Evolutionary conservation across 768 basidiomycete species (phyloP), one percentile per base, ranked within the genome.

Genomic region (Hypholoma sublateritium): DNA sequence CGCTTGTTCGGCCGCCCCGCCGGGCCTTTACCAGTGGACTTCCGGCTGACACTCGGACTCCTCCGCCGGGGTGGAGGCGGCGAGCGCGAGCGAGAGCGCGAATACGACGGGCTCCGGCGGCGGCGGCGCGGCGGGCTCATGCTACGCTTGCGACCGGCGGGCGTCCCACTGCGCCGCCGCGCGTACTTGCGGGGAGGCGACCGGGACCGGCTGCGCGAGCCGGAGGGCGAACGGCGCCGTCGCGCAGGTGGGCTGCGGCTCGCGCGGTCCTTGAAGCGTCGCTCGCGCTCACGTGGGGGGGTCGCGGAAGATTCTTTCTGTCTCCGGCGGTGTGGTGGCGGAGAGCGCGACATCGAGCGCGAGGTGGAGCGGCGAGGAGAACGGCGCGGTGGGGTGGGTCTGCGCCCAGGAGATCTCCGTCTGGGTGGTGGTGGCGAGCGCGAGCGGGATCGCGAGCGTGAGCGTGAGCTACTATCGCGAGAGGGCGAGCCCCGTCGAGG

Each of bases 201-300:
- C 44, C 77, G 65, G 17, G 79, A 79, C 5, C 78, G 75, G 42
- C 76, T 78, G 21, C 62, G 64, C 41, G 71, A 73, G 2, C 6
- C 32, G 5, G 53, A 37, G 24, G 78, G 78, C 9, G 78, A 59
- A 39, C 78, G 73, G 24, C 79, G 76, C 25, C 77, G 71, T 7
- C 82, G 75, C 19, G 75, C 62, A 35, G 79, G 83, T 0, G 85
- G 88, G 65, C 84, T 86, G 45, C 83, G 82, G 58, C 81, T 84
- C 60, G 77, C 77, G 28, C 65, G 59, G 19, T 59, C 72, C 59
- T 67, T 67, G 17, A 65, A 64, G 28, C 72, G 70, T 37, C 77
- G 74, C 44, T 68, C 68, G 28, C 67, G 62, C 28, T 73, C 71
- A 39, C 73, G 74, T 6, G 82, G 84, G 1, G 84, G 81, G 0